Evolutionary conservation across 1,139 yeast genomes (phyloP), one percentile per base, ranked within the genome.

Genomic region (Pichia sp.): DNA sequence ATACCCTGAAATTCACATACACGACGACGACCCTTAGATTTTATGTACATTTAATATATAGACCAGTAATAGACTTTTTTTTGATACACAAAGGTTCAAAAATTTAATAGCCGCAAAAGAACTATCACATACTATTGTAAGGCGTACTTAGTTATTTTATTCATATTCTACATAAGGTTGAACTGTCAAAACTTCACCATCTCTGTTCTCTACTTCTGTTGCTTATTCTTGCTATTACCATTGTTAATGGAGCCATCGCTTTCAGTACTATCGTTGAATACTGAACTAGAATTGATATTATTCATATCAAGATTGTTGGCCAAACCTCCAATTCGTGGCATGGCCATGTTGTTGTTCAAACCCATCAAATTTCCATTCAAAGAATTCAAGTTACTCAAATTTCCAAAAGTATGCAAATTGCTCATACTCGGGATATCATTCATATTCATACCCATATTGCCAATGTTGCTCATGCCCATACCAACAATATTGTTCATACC

Each of bases 371-470:
- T 42, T 23, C 45, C 26, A 32, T 47, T 47, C 19, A 47, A 29
- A 7, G 45, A 38, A 13, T 42, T 34, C 4, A 49, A 23, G 15
- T 36, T 8, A 45, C 36, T 40, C 13, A 42, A 41, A 29, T 41
- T 46, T 16, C 44, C 44, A 42, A 41, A 43, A 42, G 13, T 31
- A 23, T 47, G 42, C 36, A 46, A n/a, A 23, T 43, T 45, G 26
- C 29, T 52, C 45, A 52, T 52, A 29, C 48, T 23, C 11, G 45
- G 30, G 31, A 51, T 46, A 32, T 45, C 46, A 31, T 45, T 53
- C 52, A 49, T 38, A 36, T 30, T 45, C 11, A 11, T 36, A 11
- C 41, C 44, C 6, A 31, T 13, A 34, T 23, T 45, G 26, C 49
- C 29, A 26, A 47, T 43, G 16, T 26, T 36, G 15, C 31, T 42